Evolutionary conservation across 148 eudicot genomes (phyloP).

Genomic region (Chenopodium album): DNA sequence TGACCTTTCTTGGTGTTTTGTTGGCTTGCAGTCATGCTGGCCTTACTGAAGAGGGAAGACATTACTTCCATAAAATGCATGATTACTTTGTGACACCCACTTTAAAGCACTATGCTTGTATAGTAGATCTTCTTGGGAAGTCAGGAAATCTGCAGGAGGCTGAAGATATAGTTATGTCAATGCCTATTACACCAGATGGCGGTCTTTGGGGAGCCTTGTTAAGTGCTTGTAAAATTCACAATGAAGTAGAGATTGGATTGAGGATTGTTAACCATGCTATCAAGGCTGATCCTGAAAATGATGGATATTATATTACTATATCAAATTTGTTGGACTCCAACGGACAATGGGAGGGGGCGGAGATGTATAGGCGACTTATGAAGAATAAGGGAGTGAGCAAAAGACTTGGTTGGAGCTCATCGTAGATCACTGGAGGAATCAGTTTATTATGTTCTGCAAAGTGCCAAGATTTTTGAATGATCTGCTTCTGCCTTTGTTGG

Average conservation of each 20-base stretch:
- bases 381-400: constrained; percentile 59
- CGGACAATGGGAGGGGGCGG: constrained; percentile 70
- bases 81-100: constrained; percentile 50
- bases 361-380: constrained; percentile 53
- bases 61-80: constrained; percentile 45
- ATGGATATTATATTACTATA: constrained; percentile 58
- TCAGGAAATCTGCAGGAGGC: constrained; percentile 65
- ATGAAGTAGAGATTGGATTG: constrained; percentile 49
- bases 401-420: constrained; percentile 70
- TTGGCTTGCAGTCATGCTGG: constrained; percentile 71
- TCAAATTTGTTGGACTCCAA: constrained; percentile 53
- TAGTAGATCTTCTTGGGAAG: constrained; percentile 70
- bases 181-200: constrained; percentile 71
- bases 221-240: constrained; percentile 66
- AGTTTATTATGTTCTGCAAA: neutral
- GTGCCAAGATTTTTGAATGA: neutral
- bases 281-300: constrained; percentile 64
- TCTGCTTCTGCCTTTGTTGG: neutral
- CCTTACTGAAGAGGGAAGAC: constrained; percentile 50
- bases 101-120: constrained; percentile 65
- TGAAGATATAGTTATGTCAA: constrained; percentile 56
- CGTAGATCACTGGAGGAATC: constrained; percentile 24
- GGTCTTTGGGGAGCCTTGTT: constrained; percentile 74
- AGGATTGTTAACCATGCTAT: constrained; percentile 57
- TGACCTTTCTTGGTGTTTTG: constrained; percentile 65